Evolutionary conservation across 257 asterid species (phyloP), one percentile per base, ranked within the genome.

Genomic region (Lithospermum erythrorhizon): DNA sequence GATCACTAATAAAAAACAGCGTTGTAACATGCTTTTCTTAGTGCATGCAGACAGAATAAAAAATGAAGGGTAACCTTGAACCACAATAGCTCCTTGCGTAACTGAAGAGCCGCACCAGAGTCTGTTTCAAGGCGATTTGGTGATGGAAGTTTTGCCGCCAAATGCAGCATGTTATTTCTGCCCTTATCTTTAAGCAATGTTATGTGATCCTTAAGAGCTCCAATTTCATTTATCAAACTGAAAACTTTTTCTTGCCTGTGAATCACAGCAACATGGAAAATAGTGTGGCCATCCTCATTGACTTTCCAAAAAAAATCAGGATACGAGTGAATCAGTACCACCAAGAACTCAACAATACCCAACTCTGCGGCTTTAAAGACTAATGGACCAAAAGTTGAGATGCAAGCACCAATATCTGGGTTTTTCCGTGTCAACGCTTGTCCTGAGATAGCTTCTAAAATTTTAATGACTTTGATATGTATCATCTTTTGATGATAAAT

Each of bases 271-370:
- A 35, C 1, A 14, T 64, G 70, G 20, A 70, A 58, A 52, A 58
- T 58, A 9, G 61, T 32, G 37, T 24, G 25, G 0, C 29, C 7
- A 17, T n/a, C 10, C 35, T 20, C 19, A 15, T 73, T 23, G 2
- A 1, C 0, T 35, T 1, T 18, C 57, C 56, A 73, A 20, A 64
- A 13, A 0, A 73, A 63, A 63, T 73, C 30, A 0, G 74, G 78
- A 54, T 32, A 27, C 5, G 32, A 14, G 4, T 30, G 62, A 30
- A 55, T 53, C 21, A 73, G 22, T 73, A 68, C 21, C 19, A 30
- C 21, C 47, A 73, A 58, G n/a, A 73, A 57, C 59, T 24, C 73
- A 1, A 63, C 61, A 21, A 68, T 68, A 57, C 77, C 77, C 8
- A 41, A 55, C 47, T 58, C 59, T 9, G 69, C 72, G 21, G 76